Conservation (phyloP, 306 rosid species). For the Ormosia emarginata region DNA sequence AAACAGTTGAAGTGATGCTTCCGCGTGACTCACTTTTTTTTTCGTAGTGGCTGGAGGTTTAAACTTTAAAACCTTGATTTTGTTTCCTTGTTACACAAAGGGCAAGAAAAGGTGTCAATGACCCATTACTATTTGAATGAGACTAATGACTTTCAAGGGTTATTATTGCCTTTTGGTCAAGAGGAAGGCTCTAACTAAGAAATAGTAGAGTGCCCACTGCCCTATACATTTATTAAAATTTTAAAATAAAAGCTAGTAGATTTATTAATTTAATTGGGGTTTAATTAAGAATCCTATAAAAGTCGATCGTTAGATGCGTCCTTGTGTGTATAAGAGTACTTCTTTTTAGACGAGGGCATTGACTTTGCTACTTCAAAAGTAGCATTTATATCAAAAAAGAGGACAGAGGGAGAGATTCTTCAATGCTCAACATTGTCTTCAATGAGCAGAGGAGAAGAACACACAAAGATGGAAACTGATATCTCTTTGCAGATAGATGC, state of each 20-base stretch:
- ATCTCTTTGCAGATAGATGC: constrained; percentile 64
- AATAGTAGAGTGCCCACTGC: constrained; percentile 18
- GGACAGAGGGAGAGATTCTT: constrained; percentile 30
- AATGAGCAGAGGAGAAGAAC: constrained; percentile 36
- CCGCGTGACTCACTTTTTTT: neutral
- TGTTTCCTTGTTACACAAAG: constrained; percentile 18
- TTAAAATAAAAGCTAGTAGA: constrained; percentile 12
- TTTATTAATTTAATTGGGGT: constrained; percentile 34
- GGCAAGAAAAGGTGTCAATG: constrained; percentile 24
- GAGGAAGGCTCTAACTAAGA: neutral
- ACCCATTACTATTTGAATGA: neutral
- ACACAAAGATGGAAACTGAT: constrained; percentile 55
- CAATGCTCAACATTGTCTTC: constrained; percentile 34
- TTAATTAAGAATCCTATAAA: constrained; percentile 46
- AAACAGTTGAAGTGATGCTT: constrained; percentile 14
- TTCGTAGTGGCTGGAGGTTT: neutral
- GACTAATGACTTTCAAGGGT: neutral
- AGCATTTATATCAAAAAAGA: constrained; percentile 36
- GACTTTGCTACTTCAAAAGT: constrained; percentile 94
- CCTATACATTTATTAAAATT: neutral
- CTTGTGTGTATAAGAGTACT: constrained; percentile 48
- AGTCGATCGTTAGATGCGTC: constrained; percentile 88
- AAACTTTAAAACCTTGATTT: neutral
- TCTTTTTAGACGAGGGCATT: constrained; percentile 63
- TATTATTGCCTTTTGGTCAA: constrained; percentile 11